A percentile compares a stretch with the other conserved stretches of the same genome.
These are phyloP conservation scores for Picocystis sp. DNA, from an alignment of 163 green algal genomes.

Conservation along the genomic window DNA sequence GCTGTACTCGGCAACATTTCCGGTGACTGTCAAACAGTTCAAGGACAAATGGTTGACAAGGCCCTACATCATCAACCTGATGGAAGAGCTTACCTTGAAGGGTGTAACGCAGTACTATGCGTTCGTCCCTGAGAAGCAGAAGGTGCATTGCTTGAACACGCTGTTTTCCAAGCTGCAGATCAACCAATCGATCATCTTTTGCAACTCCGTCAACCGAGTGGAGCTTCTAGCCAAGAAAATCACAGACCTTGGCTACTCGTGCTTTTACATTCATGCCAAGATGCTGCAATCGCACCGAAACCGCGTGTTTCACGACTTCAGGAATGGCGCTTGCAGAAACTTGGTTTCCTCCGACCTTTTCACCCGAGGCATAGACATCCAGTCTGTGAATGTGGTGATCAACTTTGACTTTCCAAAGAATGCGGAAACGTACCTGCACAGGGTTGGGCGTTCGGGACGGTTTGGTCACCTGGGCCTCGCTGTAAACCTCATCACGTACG, in stretches of 20 bases:
- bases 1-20: constrained; percentile 94
- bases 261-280: constrained; percentile 99
- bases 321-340: constrained; percentile 94
- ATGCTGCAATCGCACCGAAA: constrained; percentile 98
- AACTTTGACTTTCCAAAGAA: constrained; percentile 99
- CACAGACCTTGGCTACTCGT: constrained; percentile 98
- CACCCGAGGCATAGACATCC: constrained; percentile 97
- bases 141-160: constrained; percentile 98
- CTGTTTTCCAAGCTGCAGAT: constrained; percentile 98
- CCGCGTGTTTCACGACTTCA: constrained; percentile 99
- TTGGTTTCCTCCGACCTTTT: constrained; percentile 98
- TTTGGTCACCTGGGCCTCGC: constrained; percentile 96
- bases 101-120: constrained; percentile 97
- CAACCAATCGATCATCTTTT: constrained; percentile 99
- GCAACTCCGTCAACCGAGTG: constrained; percentile 98
- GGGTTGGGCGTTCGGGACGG: constrained; percentile 79
- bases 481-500: constrained; percentile 99
- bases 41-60: constrained; percentile 91
- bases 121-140: constrained; percentile 98
- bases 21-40: constrained; percentile 95
- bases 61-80: constrained; percentile 99
- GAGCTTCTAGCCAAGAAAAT: constrained; percentile 99
- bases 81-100: constrained; percentile 98
- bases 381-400: constrained; percentile 98
- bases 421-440: constrained; percentile 95